These are phyloP conservation scores for Chrysanthemum seticuspe DNA, from an alignment of 129 eudicot genomes.

Conservation along the genomic window DNA sequence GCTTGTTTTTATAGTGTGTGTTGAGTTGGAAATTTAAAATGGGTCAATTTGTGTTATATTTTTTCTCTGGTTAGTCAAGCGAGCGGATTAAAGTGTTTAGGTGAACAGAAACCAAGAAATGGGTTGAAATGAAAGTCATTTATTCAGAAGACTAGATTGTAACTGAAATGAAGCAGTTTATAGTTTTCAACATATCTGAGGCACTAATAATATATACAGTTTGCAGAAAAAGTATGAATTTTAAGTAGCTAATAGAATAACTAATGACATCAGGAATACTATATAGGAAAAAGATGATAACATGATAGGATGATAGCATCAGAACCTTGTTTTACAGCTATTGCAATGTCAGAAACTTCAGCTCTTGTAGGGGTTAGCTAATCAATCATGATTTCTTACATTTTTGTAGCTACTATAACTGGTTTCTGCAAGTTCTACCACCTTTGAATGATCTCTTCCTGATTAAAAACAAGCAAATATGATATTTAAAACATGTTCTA, in stretches of 20 bases:
- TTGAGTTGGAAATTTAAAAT: background rate
- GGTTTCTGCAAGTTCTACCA: conserved; percentile 90
- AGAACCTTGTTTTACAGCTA: no score
- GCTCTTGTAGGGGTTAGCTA: no score
- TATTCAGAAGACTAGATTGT: no score
- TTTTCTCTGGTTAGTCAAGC: background rate
- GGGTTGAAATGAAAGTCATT: no score
- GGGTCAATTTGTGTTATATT: background rate
- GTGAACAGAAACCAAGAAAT: no score
- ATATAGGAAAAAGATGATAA: background rate
- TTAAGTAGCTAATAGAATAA: background rate
- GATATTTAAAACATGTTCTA: background rate
- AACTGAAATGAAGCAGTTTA: no score
- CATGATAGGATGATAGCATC: no score
- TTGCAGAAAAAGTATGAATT: background rate
- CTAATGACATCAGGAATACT: background rate
- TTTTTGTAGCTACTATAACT: conserved; percentile 94
- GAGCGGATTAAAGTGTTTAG: no score
- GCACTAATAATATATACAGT: background rate
- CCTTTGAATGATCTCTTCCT: conserved; percentile 89
- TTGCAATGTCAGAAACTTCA: no score
- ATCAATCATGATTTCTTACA: conserved; percentile 95
- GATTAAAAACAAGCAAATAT: conserved; percentile 20
- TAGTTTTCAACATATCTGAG: background rate
- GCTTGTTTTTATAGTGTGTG: background rate